These are phyloP conservation scores for Diaporthe helianthi DNA, from an alignment of 2,329 filamentous ascomycete species.

Conservation along the genomic window DNA sequence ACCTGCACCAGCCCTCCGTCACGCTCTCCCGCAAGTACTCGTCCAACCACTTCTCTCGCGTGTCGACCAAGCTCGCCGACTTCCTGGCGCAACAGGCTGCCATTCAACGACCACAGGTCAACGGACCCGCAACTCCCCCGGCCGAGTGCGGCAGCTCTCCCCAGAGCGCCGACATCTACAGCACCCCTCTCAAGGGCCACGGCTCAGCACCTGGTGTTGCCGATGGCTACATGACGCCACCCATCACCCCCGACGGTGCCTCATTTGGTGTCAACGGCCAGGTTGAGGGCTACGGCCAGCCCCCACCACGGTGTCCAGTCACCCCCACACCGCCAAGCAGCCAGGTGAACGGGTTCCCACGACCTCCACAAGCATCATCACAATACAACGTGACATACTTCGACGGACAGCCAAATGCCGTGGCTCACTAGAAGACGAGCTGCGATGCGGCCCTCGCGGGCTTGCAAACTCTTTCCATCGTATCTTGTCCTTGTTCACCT, in stretches of 20 bases:
- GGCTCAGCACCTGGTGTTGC: conserved; percentile 67
- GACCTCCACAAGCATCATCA: conserved; percentile 51
- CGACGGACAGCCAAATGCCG: conserved; percentile 48
- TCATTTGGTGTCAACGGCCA: conserved; percentile 55
- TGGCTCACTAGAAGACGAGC: conserved; percentile 31
- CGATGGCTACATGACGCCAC: conserved; percentile 82
- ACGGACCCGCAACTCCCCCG: conserved; percentile 66
- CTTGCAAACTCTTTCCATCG: conserved; percentile 29
- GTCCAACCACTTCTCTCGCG: conserved; percentile 58
- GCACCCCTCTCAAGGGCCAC: conserved; percentile 80
- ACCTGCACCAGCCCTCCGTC: conserved; percentile 64
- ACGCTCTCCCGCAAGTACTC: conserved; percentile 68
- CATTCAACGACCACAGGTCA: conserved; percentile 54
- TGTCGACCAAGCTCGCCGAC: conserved; percentile 62
- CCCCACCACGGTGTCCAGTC: conserved; percentile 65
- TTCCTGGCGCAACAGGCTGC: conserved; percentile 67
- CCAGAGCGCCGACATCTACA: conserved; percentile 69
- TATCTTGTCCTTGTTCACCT: conserved; percentile 30
- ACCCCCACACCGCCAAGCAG: conserved; percentile 64
- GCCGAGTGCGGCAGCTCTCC: conserved; percentile 55
- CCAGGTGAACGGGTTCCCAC: conserved; percentile 45
- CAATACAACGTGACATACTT: conserved; percentile 53
- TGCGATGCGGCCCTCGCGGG: conserved; percentile 32
- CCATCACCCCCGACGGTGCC: conserved; percentile 80
- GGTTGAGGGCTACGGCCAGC: conserved; percentile 55